A percentile compares a stretch with the other conserved stretches of the same genome.
phyloP scores from a whole-genome alignment of 257 asterid genomes.

The Verbena officinalis region DNA sequence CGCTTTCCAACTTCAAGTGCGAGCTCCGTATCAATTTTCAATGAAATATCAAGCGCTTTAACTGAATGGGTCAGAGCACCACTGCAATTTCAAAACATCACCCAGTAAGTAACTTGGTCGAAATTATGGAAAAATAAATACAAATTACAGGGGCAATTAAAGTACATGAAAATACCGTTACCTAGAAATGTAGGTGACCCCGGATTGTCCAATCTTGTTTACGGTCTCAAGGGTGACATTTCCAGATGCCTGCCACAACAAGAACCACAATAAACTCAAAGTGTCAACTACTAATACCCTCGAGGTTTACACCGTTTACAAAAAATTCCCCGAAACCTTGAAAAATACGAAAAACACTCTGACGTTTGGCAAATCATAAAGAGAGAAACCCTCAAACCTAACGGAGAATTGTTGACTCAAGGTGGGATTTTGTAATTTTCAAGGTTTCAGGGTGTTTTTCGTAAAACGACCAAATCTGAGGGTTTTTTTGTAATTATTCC shows the following conservation, averaged over 20 bases:
- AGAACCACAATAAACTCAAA: constrained; percentile 20
- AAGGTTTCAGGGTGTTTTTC: too few relatives aligned
- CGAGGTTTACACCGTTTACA: too few relatives aligned
- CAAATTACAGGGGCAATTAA: background rate
- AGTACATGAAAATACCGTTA: constrained; percentile 22
- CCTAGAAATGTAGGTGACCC: constrained; percentile 96
- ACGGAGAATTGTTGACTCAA: too few relatives aligned
- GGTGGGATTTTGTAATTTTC: too few relatives aligned
- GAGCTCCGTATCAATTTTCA: constrained; percentile 96
- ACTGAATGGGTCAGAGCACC: constrained; percentile 96
- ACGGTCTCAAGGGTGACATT: constrained; percentile 92
- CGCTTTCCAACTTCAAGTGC: constrained; percentile 93
- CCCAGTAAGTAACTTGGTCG: constrained; percentile 5
- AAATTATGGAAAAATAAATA: background rate
- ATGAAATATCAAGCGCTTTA: constrained; percentile 91
- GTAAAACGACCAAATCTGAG: too few relatives aligned
- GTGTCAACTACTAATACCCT: too few relatives aligned
- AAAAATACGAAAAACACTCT: too few relatives aligned
- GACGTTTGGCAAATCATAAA: too few relatives aligned
- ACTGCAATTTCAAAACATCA: constrained; percentile 45
- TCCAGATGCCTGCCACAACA: constrained; percentile 84
- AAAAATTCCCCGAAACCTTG: too few relatives aligned
- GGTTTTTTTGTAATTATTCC: too few relatives aligned
- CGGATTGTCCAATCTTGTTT: constrained; percentile 87
- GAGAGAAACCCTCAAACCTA: too few relatives aligned